Evolutionary conservation across 169 alveolate species (phyloP), one percentile per base, ranked within the genome.

Genomic region (Cryptosporidium parvum): DNA sequence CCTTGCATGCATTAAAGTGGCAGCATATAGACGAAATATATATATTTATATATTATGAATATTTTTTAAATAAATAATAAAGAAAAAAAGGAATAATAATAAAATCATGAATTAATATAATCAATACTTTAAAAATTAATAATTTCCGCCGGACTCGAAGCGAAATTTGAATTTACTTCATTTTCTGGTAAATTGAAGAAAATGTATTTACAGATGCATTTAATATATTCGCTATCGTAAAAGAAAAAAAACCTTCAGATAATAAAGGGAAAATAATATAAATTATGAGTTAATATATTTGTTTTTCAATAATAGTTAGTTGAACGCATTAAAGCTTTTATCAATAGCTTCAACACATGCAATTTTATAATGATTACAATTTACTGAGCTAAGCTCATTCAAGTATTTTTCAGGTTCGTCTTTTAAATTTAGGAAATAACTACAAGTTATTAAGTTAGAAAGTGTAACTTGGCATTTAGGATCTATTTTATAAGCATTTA

Each of bases 381-480:
- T 59, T 29, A 80, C 33, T 16, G 62, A 42, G 2, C n/a, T 16
- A 37, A 80, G 62, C 37, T 80, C 89, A 39, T 65, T 48, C 6
- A 80, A 31, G 52, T 80, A 80, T 14, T 48, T 42, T 42, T 61
- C 65, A 21, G 89, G 44, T n/a, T 72, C 69, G 1, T 59, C 89
- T 0, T 26, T 42, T 26, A 62, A 31, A 61, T 80, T 80, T 16
- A 80, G 44, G 35, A 80, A 80, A 80, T 80, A 65, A n/a, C 61
- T 45, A 4, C 89, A 80, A 18, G 89, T 62, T 35, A 80, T 80
- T 62, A 80, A 48, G 39, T 80, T 80, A 10, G 80, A 62, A 6
- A 80, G 75, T 23, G 89, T 80, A 37, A 62, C 69, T 62, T 42
- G 69, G 37, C 53, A 80, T 48, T 62, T 80, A 1, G 89, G 89